Base-by-base conservation (phyloP, 2,329 filamentous ascomycete genomes). In the Pestalotiopsis sp. region DNA sequence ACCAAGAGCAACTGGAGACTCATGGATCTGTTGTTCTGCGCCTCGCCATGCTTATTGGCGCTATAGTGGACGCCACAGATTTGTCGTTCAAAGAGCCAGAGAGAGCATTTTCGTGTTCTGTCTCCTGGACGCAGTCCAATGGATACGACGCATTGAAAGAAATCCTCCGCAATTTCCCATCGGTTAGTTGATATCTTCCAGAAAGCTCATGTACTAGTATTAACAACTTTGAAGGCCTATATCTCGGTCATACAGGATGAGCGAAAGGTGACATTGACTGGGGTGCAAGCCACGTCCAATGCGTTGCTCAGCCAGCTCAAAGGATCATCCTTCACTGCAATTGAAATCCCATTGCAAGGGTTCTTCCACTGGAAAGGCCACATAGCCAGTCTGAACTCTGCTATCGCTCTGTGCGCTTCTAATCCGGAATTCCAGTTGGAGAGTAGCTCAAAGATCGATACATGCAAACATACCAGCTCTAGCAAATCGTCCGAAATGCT, bases 1-100 rank as follows among this genome's bases (percentile, higher is more conserved):
- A 17, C 5, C 3, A 20, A 41, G 20, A 17, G 3, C 1, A 49
- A 39, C 17, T 65, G 27, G 2, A 27, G 13, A 7, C 13, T 2
- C n/a, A 52, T 36, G 62, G 62, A 1, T 14, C 62, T 20, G 62
- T 52, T 2, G 62, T 39, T 52, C 17, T 65, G 3, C 38, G 62
- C 11, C 36, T 65, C 9, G 62, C 38, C 11, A 65, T 65, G 62
- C n/a, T 65, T 4, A 56, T 65, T 20, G 41, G 62, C 14, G 62
- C 62, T 5, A 17, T 65, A 13, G 62, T 65, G 25, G 62, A 65
- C 39, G 20, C 39, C 4, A 17, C 41, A 1, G 62, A 65, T 2
- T 17, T n/a, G 2, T 65, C 61, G n/a, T 9, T 17, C 27, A 36
- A 23, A 25, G n/a, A 27, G 14, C 11, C n/a, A 7, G 58, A 27